Conservation (phyloP, 2,329 filamentous ascomycete genomes). For the Penicillium sp. region DNA sequence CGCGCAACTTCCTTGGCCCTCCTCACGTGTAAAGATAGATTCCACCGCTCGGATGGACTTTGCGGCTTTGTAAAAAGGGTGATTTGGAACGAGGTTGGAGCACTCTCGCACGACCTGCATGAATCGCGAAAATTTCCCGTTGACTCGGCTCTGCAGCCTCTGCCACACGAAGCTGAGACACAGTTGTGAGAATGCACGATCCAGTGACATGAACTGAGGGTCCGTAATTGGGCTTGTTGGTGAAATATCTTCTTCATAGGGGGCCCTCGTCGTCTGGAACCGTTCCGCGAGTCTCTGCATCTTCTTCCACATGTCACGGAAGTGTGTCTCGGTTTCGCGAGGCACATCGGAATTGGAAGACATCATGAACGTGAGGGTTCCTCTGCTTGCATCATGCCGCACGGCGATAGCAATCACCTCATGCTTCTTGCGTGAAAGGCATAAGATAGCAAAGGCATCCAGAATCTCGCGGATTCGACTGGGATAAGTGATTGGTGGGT, state of each 20-base stretch:
- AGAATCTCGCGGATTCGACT: background rate
- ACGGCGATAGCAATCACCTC: background rate
- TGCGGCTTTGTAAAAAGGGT: background rate
- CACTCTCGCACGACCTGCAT: background rate
- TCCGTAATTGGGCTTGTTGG: background rate
- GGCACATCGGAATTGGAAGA: background rate
- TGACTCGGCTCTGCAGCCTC: background rate
- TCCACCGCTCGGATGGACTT: background rate
- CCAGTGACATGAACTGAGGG: background rate
- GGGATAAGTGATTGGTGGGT: background rate
- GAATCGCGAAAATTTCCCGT: background rate
- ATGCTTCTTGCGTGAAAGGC: background rate
- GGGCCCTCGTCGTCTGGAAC: background rate
- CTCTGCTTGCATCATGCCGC: background rate
- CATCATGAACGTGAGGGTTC: background rate
- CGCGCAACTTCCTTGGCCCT: no score
- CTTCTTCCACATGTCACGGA: background rate
- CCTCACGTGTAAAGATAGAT: background rate
- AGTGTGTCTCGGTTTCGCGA: background rate
- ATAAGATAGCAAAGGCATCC: background rate
- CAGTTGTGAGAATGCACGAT: background rate
- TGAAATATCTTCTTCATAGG: background rate
- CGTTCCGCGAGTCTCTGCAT: background rate
- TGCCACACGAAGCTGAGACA: background rate
- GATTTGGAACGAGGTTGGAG: background rate